phyloP scores from a whole-genome alignment of 805 yeast species.

The Zygotorulaspora florentina region DNA sequence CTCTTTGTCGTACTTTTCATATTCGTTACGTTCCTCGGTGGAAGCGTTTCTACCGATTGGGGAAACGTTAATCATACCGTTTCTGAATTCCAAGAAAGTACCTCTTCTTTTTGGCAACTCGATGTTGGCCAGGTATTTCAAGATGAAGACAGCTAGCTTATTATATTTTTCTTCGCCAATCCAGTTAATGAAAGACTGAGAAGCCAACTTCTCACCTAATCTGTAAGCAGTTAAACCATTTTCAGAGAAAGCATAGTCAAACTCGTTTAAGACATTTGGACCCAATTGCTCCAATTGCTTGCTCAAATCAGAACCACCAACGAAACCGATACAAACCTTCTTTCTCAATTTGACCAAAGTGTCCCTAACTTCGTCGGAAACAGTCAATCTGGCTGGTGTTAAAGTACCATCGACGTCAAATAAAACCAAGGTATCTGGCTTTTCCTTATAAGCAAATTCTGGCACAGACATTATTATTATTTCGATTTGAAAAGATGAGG shows the following conservation, averaged over 20 bases:
- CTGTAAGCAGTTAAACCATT: constrained; percentile 98
- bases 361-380: constrained; percentile 73
- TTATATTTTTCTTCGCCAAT: constrained; percentile 94
- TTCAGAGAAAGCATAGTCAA: constrained; percentile 95
- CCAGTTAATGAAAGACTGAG: constrained; percentile 93
- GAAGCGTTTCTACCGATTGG: constrained; percentile 99
- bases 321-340: constrained; percentile 94
- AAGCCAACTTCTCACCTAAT: constrained; percentile 78
- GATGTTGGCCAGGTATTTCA: constrained; percentile 76
- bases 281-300: constrained; percentile 98
- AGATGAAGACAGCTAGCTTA: constrained; percentile 77
- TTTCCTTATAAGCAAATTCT: constrained; percentile 70
- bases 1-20: constrained; percentile 75
- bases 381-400: constrained; percentile 88
- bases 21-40: constrained; percentile 88
- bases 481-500: not conserved
- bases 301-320: constrained; percentile 92
- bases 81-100: constrained; percentile 97
- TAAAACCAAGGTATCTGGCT: constrained; percentile 82
- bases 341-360: constrained; percentile 72
- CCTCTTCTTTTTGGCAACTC: constrained; percentile 98
- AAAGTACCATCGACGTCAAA: constrained; percentile 98
- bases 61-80: constrained; percentile 97
- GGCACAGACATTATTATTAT: constrained; percentile 19
- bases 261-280: constrained; percentile 64